These are phyloP conservation scores for Spergularia azorica DNA, from an alignment of 179 eudicot species.

Conservation along the genomic window DNA sequence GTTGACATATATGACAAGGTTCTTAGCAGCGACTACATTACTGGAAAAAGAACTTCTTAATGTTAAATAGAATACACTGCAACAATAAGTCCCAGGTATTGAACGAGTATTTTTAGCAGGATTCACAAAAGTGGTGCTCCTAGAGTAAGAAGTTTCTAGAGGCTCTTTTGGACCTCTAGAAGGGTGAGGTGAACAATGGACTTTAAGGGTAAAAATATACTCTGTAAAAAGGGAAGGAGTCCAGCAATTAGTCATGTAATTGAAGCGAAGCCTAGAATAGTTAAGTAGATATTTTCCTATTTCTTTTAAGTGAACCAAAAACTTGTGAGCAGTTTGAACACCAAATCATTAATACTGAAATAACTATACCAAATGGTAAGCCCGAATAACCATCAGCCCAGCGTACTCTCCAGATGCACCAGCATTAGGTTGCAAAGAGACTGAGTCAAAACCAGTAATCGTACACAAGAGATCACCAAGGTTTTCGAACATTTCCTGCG, in stretches of 20 bases:
- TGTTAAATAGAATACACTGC: neutral
- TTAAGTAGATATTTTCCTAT: neutral
- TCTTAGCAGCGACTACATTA: neutral
- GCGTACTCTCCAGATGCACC: conserved; percentile 99
- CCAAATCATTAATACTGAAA: neutral
- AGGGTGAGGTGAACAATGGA: neutral
- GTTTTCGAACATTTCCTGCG: conserved; percentile 85
- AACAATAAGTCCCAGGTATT: neutral
- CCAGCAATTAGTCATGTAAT: neutral
- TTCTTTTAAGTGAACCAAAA: conserved; percentile 4
- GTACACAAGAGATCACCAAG: conserved; percentile 85
- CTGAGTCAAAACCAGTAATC: conserved; percentile 92
- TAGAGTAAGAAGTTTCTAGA: neutral
- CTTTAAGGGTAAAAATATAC: neutral
- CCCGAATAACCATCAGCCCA: conserved; percentile 98
- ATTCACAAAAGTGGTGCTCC: neutral
- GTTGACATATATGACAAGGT: neutral
- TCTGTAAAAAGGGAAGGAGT: neutral
- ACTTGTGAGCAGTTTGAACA: neutral
- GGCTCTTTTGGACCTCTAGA: neutral
- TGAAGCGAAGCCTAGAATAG: neutral
- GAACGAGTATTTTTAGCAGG: neutral
- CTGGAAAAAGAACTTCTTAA: neutral
- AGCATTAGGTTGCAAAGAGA: conserved; percentile 98
- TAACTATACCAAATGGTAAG: conserved; percentile 79